These are phyloP conservation scores for Boletus tylopilopsis DNA, from an alignment of 768 basidiomycete genomes.

Conservation along the genomic window DNA sequence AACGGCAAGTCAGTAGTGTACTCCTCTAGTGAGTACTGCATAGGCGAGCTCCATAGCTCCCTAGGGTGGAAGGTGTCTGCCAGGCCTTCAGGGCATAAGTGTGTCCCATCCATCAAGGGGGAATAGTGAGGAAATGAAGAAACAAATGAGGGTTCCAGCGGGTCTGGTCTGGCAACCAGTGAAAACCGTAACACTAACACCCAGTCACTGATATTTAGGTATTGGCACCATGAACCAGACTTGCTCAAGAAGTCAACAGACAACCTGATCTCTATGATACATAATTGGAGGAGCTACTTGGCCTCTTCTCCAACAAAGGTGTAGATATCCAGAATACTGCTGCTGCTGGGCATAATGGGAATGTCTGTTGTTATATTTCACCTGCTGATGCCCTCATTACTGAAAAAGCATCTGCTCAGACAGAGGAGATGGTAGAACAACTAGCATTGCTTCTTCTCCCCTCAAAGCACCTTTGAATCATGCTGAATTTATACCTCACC, in stretches of 20 bases:
- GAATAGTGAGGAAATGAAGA: too few species aligned
- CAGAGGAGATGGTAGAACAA: slow-evolving; percentile 81
- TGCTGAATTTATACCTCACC: slow-evolving; percentile 58
- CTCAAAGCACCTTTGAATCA: slow-evolving; percentile 81
- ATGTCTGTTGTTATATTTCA: slow-evolving; percentile 40
- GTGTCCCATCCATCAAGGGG: too few species aligned
- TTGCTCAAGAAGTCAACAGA: slow-evolving; percentile 73
- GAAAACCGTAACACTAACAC: too few species aligned
- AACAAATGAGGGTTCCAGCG: too few species aligned
- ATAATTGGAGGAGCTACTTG: slow-evolving; percentile 82
- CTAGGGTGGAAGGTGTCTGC: too few species aligned
- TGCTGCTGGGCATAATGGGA: slow-evolving; percentile 60
- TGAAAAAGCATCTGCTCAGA: slow-evolving; percentile 36
- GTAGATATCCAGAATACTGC: slow-evolving; percentile 84
- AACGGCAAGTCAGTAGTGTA: too few species aligned
- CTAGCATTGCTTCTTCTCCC: slow-evolving; percentile 86
- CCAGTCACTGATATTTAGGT: slow-evolving; percentile 48
- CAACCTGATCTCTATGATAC: slow-evolving; percentile 74
- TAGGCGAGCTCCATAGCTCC: too few species aligned
- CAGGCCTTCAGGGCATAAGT: too few species aligned
- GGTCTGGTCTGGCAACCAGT: too few species aligned
- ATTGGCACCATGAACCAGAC: slow-evolving; percentile 84
- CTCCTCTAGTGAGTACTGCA: too few species aligned
- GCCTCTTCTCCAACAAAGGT: slow-evolving; percentile 87
- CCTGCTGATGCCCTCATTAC: slow-evolving; percentile 5